These are phyloP conservation scores for Lumnitzera littorea DNA, from an alignment of 345 rosid species.

Conservation along the genomic window DNA sequence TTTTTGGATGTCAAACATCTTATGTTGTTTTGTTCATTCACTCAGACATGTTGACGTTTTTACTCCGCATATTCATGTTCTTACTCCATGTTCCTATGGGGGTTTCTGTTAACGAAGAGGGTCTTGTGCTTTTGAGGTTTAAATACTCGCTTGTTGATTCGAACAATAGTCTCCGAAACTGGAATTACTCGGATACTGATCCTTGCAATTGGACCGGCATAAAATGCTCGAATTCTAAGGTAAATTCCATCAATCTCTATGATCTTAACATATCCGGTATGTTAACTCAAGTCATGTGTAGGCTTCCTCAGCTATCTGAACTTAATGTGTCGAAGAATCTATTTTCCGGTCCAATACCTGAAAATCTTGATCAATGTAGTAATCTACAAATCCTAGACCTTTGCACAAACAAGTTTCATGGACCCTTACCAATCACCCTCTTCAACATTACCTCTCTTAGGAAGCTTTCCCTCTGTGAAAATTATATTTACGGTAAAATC, in stretches of 20 bases:
- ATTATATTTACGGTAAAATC: slow-evolving; percentile 48
- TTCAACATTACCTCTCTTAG: slow-evolving; percentile 33
- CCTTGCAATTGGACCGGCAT: slow-evolving; percentile 74
- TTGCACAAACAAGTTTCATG: slow-evolving; percentile 66
- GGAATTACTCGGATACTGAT: slow-evolving; percentile 45
- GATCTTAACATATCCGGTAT: slow-evolving; percentile 54
- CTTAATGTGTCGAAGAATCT: slow-evolving; percentile 49
- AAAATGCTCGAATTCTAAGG: slow-evolving; percentile 37
- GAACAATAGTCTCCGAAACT: slow-evolving; percentile 36
- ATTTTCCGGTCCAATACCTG: slow-evolving; percentile 50
- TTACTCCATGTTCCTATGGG: slow-evolving; percentile 22
- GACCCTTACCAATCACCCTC: slow-evolving; percentile 48
- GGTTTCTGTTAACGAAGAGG: slow-evolving; percentile 46
- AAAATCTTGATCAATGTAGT: slow-evolving; percentile 33
- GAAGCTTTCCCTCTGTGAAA: slow-evolving; percentile 46
- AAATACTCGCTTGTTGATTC: slow-evolving; percentile 47
- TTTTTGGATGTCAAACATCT: too few species aligned
- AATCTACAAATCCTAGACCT: slow-evolving; percentile 47
- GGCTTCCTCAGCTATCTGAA: slow-evolving; percentile 30
- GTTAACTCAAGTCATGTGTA: slow-evolving; percentile 50
- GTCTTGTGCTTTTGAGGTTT: slow-evolving; percentile 39
- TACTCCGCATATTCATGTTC: slow-evolving; percentile 18
- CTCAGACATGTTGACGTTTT: slow-evolving; percentile 1
- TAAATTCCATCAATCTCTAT: slow-evolving; percentile 43
- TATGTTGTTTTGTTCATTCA: slow-evolving; percentile 1